These are phyloP conservation scores for Canavalia gladiata DNA, from an alignment of 306 rosid genomes.

Conservation along the genomic window DNA sequence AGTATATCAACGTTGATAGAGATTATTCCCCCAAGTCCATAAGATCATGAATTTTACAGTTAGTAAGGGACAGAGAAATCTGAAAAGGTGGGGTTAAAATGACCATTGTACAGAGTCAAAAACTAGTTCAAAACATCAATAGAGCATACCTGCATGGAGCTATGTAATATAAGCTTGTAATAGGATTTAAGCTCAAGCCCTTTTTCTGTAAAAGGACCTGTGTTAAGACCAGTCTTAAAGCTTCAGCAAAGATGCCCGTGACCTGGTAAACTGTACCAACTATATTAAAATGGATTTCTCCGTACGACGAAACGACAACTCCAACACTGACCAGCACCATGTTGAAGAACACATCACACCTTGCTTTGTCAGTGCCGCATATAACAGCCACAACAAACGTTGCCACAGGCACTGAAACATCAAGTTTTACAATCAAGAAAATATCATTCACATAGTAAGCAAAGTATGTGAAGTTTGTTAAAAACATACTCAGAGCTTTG, in stretches of 20 bases:
- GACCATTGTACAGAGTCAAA: background rate
- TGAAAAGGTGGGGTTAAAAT: background rate
- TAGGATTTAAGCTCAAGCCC: conserved; percentile 91
- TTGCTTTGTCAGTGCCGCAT: conserved; percentile 90
- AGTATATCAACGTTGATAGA: background rate
- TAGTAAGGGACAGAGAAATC: background rate
- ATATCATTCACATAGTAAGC: background rate
- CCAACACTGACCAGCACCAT: conserved; percentile 98
- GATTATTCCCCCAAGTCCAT: background rate
- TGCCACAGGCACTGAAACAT: conserved; percentile 94
- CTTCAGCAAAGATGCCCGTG: conserved; percentile 94
- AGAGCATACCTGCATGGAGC: conserved; percentile 95
- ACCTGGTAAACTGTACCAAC: conserved; percentile 96
- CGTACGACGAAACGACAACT: conserved; percentile 93
- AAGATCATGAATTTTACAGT: background rate
- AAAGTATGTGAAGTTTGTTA: conserved; percentile 37
- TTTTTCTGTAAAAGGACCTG: conserved; percentile 96
- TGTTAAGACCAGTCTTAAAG: conserved; percentile 93
- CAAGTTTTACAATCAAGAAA: conserved; percentile 42
- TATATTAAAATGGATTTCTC: conserved; percentile 92
- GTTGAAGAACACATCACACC: conserved; percentile 94
- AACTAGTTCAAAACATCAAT: conserved; percentile 19
- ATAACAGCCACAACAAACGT: conserved; percentile 87
- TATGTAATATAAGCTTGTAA: conserved; percentile 93
- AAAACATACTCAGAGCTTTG: conserved; percentile 83